Evolutionary conservation across 164 flowering plant species (phyloP), one percentile per base, ranked within the genome.

Genomic region (Santalum album): DNA sequence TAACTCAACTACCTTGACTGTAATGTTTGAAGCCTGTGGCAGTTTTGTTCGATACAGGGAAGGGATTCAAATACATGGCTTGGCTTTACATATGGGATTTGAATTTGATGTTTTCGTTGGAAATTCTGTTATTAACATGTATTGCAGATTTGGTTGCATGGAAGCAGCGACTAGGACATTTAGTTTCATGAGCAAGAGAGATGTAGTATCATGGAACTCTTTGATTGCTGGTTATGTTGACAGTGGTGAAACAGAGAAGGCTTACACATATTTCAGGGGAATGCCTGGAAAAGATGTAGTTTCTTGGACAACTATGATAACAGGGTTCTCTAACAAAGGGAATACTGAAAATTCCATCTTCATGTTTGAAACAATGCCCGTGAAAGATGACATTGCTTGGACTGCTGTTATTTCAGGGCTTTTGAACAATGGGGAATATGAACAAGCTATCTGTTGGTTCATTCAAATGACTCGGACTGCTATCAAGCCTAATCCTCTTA

Each of bases 301-400:
- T 46, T 46, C 50, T 20, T 46, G 50, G 50, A 46, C 50, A 46
- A 46, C 50, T 22, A 46, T 46, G 50, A 46, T 46, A 6, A 46
- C 25, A 19, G 50, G 22, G 18, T 46, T 46, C 14, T 46, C 50
- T 23, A 23, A 1, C 16, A 16, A 46, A 46, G 50, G 50, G 23
- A n/a, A 15, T 14, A 46, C 16, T 6, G 50, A 19, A 46, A 46
- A 46, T n/a, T 20, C 50, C 12, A 12, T 46, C 14, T 4, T 3
- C 0, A 4, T 46, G 50, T 46, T 46, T 23, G 50, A 46, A 9
- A 23, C 7, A 15, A 46, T 46, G 50, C 50, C 50, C 25, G 1
- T 9, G 14, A 46, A 46, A 46, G 50, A 46, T 16, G 23, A 46
- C 18, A 5, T 46, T 0, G 23, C 50, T 46, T n/a, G 50, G 22